Conservation (phyloP, 2,329 filamentous ascomycete species). For the Davidsoniella eucalypti region DNA sequence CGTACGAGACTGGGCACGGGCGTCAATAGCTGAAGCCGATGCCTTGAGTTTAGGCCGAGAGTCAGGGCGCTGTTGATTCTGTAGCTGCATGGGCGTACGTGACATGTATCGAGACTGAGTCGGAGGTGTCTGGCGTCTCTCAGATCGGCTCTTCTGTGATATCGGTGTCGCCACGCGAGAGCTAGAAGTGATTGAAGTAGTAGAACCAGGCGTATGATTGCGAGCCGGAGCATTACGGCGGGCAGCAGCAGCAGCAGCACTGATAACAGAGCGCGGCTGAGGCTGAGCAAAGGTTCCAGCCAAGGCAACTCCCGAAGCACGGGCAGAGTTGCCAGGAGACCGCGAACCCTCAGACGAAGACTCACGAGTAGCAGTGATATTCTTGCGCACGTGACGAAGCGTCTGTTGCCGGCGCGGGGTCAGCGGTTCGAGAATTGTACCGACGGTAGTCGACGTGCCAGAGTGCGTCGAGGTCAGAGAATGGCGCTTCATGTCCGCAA, state of each 20-base stretch:
- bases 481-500: slow-evolving; percentile 6
- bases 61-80: slow-evolving; percentile 11
- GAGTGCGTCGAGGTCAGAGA: slow-evolving; percentile 7
- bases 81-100: neutral
- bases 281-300: slow-evolving; percentile 13
- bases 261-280: neutral
- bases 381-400: slow-evolving; percentile 40
- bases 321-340: slow-evolving; percentile 27
- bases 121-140: slow-evolving; percentile 2
- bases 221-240: neutral
- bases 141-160: neutral
- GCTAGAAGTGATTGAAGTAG: neutral
- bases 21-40: slow-evolving; percentile 16
- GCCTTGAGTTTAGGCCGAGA: slow-evolving; percentile 19
- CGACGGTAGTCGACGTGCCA: neutral
- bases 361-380: slow-evolving; percentile 31
- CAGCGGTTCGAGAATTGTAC: neutral
- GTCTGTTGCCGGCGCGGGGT: slow-evolving; percentile 34
- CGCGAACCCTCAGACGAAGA: slow-evolving; percentile 23
- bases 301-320: slow-evolving; percentile 23
- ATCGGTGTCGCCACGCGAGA: neutral
- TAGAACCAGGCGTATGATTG: slow-evolving; percentile 3
- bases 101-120: neutral
- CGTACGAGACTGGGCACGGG: neutral
- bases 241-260: neutral